These are phyloP conservation scores for Escovopsis sp. DNA, from an alignment of 2,329 filamentous ascomycete genomes.

Conservation along the genomic window DNA sequence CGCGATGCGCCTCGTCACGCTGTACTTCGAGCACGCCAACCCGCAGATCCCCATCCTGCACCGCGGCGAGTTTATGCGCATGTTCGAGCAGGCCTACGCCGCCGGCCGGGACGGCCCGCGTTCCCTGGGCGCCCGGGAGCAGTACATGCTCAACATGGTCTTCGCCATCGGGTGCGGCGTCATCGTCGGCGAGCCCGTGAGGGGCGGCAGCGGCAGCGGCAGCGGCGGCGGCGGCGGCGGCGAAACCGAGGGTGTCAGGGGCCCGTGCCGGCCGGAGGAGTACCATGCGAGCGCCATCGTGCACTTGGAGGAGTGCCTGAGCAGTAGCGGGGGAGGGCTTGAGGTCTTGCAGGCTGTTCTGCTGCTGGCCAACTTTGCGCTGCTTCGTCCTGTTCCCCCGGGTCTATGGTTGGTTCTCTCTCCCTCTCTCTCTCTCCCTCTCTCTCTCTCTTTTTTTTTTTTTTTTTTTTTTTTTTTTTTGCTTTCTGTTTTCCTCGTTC, in stretches of 20 bases:
- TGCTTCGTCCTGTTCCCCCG: constrained; percentile 80
- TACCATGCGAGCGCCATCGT: constrained; percentile 93
- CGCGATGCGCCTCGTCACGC: constrained; percentile 54
- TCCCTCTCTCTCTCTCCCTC: no score
- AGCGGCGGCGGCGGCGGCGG: constrained; percentile 17
- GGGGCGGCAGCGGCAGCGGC: constrained; percentile 20
- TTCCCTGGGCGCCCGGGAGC: constrained; percentile 59
- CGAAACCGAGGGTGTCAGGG: no score
- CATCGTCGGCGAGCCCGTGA: constrained; percentile 55
- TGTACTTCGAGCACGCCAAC: constrained; percentile 95
- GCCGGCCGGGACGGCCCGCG: constrained; percentile 48
- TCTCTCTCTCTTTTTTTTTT: no score
- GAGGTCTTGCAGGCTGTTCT: constrained; percentile 92
- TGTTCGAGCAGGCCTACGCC: constrained; percentile 71
- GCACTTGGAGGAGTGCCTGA: constrained; percentile 76
- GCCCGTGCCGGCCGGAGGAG: constrained; percentile 74
- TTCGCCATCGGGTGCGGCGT: constrained; percentile 93
- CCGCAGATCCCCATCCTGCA: constrained; percentile 91
- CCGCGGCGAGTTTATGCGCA: constrained; percentile 73
- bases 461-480: no score
- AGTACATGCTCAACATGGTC: constrained; percentile 94
- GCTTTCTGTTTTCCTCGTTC: no score
- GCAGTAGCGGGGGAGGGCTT: constrained; percentile 71
- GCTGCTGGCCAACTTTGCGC: constrained; percentile 76
- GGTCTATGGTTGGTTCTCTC: constrained; percentile 59